Evolutionary conservation across 768 basidiomycete genomes (phyloP), one percentile per base, ranked within the genome.

Genomic region (Auriscalpium orientale): DNA sequence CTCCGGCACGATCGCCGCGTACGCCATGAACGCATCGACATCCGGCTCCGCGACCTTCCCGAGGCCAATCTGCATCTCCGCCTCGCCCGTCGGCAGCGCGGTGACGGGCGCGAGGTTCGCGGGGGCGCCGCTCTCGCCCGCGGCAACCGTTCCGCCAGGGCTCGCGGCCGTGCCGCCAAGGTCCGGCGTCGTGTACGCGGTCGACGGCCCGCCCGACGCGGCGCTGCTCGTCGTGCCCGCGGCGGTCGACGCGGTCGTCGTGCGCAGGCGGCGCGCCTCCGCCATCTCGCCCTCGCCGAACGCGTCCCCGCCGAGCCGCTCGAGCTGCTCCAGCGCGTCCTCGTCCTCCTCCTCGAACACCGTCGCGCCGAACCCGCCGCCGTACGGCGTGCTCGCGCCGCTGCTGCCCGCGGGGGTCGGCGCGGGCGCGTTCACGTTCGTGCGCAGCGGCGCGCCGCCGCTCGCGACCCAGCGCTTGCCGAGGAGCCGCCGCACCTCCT

Each of bases 11-110:
- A 91, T 87, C 37, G 88, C 82, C 18, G 89, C 89, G 66, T 93
- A 93, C 0, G 85, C 81, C 82, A 89, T 80, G 70, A 91, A 91
- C 54, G 89, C 84, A 68, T 93, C 91, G 53, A 82, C 71, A 66
- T 93, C 91, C 13, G 90, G 82, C 57, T 91, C 89, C 0, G 91
- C 89, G 7, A 92, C 85, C 69, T 90, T 91, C 35, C 82, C 85
- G 48, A 91, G 69, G 15, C 91, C 91, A 36, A 86, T 74, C 70
- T 88, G 87, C 35, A 80, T 75, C 70, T 91, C 90, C 15, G 77
- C 74, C 58, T 91, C 89, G 3, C 77, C 74, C 1, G 89, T 91
- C 15, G 82, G 79, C 53, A 92, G 73, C 28, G 89, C 83, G 12
- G 80, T 79, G 9, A 90, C 83, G 1, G 89, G 87, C 9, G 83